Evolutionary conservation across 495 filamentous ascomycete species (phyloP).

Genomic region (Achaetomiella virescens): DNA sequence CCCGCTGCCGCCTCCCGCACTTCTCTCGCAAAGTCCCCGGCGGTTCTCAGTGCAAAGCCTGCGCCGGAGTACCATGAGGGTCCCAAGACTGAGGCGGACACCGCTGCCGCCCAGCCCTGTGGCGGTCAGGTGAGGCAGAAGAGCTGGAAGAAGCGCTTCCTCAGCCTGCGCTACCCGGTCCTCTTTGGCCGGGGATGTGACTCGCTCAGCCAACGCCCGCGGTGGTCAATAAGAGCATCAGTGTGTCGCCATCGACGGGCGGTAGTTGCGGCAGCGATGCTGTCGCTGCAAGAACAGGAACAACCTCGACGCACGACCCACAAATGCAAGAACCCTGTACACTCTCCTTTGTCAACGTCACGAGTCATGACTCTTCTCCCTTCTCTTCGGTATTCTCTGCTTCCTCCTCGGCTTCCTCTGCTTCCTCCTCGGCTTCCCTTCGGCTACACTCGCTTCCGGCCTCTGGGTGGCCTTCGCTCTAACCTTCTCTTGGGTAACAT

Average conservation of each 20-base stretch:
- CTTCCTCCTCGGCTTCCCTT: conserved; percentile 1
- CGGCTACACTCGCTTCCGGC: conserved; percentile 1
- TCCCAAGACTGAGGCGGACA: conserved; percentile 10
- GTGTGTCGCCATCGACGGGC: conserved; percentile 10
- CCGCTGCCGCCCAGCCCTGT: conserved; percentile 9
- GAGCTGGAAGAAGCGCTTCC: conserved; percentile 28
- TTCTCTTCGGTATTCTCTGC: background rate
- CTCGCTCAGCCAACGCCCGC: conserved; percentile 7
- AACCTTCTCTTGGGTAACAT: conserved; percentile 15
- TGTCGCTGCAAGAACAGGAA: background rate
- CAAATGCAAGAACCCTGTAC: conserved; percentile 27
- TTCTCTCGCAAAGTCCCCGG: conserved; percentile 9
- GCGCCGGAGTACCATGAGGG: conserved; percentile 8
- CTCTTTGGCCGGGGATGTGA: conserved; percentile 31
- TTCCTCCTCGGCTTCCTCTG: conserved; percentile 3
- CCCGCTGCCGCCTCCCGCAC: conserved; percentile 7
- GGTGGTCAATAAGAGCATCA: background rate
- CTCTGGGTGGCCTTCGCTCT: conserved; percentile 18
- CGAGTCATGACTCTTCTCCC: conserved; percentile 10
- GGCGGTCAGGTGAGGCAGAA: conserved; percentile 17
- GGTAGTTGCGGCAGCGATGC: background rate
- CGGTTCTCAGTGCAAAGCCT: conserved; percentile 16
- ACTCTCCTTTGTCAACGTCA: conserved; percentile 26
- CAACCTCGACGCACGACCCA: conserved; percentile 4
- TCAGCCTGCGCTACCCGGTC: conserved; percentile 20